Evolutionary conservation across 1,284 basidiomycete genomes (phyloP).

Genomic region (Apiotrichum gamsii): DNA sequence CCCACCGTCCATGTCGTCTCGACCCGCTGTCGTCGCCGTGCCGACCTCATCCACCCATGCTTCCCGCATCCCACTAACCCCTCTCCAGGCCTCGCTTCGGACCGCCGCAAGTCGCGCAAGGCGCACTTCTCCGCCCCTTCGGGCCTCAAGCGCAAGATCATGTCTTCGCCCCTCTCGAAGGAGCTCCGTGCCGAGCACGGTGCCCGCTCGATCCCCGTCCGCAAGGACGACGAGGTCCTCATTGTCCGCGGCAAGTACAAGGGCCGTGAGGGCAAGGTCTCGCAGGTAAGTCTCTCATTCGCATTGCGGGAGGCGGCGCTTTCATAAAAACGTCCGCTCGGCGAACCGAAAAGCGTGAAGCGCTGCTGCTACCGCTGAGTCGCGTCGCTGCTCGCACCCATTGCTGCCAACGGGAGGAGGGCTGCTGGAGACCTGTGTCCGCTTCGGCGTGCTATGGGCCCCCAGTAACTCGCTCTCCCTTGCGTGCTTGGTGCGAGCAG

Average conservation of each 20-base stretch:
- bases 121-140: constrained; percentile 92
- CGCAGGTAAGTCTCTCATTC: constrained; percentile 52
- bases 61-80: constrained; percentile 8
- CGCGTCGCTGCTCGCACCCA: background rate
- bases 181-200: constrained; percentile 89
- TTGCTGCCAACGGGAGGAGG: too few species aligned
- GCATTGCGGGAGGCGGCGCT: constrained; percentile 3
- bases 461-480: too few species aligned
- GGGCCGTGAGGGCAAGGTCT: constrained; percentile 96
- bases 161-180: constrained; percentile 93
- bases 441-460: too few species aligned
- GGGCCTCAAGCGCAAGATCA: constrained; percentile 90
- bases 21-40: background rate
- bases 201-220: constrained; percentile 88
- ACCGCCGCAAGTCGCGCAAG: constrained; percentile 91
- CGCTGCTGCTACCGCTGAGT: background rate
- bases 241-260: constrained; percentile 96
- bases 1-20: background rate
- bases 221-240: constrained; percentile 97
- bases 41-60: background rate
- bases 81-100: constrained; percentile 45
- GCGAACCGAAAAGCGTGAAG: constrained; percentile 1
- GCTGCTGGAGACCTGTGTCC: too few species aligned
- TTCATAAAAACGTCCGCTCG: background rate
- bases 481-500: too few species aligned